Evolutionary conservation across 805 yeast genomes (phyloP).

Genomic region (Cyberlindnera xishuangbannaensis): DNA sequence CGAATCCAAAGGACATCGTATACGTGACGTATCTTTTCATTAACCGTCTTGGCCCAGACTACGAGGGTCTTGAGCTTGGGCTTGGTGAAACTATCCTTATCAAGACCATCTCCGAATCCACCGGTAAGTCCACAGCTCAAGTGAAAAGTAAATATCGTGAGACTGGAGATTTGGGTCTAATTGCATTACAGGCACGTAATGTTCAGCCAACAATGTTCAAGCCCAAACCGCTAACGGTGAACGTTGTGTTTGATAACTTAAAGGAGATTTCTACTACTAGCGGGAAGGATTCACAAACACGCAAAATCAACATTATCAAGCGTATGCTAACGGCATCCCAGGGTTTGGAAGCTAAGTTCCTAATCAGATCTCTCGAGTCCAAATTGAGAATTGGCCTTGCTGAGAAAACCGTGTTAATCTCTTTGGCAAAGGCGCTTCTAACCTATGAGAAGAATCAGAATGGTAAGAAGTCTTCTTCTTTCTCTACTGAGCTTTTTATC

Average conservation of each 20-base stretch:
- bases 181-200: slow-evolving; percentile 77
- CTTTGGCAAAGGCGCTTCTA: slow-evolving; percentile 78
- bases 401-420: slow-evolving; percentile 82
- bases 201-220: slow-evolving; percentile 92
- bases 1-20: slow-evolving; percentile 49
- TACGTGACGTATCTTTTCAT: slow-evolving; percentile 79
- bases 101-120: slow-evolving; percentile 84
- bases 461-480: slow-evolving; percentile 19
- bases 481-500: slow-evolving; percentile 39
- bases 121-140: slow-evolving; percentile 71
- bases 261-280: slow-evolving; percentile 70
- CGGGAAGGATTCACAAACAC: slow-evolving; percentile 78
- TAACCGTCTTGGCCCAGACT: slow-evolving; percentile 90
- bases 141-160: slow-evolving; percentile 71
- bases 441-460: slow-evolving; percentile 45
- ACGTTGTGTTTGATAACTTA: slow-evolving; percentile 66
- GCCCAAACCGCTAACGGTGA: slow-evolving; percentile 73
- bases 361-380: slow-evolving; percentile 88
- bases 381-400: slow-evolving; percentile 91
- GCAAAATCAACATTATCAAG: slow-evolving; percentile 74
- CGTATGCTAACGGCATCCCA: slow-evolving; percentile 81
- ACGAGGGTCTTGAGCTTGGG: slow-evolving; percentile 90
- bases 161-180: slow-evolving; percentile 85
- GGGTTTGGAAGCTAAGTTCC: slow-evolving; percentile 82
- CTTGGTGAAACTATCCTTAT: slow-evolving; percentile 85